A percentile compares a stretch with the other conserved stretches of the same genome.
Evolutionary conservation across 768 basidiomycete species (phyloP).

Genomic region (Lentinus brumalis): DNA sequence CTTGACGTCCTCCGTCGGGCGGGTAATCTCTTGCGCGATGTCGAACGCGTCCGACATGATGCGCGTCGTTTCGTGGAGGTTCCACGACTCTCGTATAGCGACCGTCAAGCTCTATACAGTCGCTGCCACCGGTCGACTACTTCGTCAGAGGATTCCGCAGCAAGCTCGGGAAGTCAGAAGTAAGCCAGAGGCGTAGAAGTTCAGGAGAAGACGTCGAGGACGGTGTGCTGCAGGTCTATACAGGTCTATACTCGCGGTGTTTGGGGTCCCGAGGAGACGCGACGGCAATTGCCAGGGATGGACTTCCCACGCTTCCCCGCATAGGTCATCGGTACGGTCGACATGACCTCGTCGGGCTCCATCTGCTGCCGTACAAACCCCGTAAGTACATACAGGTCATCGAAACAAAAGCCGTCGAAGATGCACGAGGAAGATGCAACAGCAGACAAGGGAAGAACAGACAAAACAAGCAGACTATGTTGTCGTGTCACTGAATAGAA

Average conservation of each 20-base stretch:
- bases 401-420: no score
- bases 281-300: constrained; percentile 11
- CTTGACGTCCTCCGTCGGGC: constrained; percentile 48
- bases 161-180: no score
- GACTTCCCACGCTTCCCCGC: constrained; percentile 31
- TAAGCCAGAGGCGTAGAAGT: no score
- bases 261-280: neutral
- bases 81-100: neutral
- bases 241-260: no score
- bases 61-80: neutral
- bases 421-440: no score
- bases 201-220: no score
- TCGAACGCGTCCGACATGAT: constrained; percentile 3
- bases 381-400: no score
- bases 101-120: no score
- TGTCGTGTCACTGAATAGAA: neutral
- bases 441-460: neutral
- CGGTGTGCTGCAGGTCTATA: no score
- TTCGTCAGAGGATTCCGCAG: no score
- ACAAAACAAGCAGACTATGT: neutral
- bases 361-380: neutral
- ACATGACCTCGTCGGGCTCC: constrained; percentile 15
- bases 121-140: no score
- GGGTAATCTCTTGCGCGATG: constrained; percentile 27
- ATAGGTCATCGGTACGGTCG: constrained; percentile 21